Base-by-base conservation (phyloP, 345 rosid species). In the Eucalyptus marginata region DNA sequence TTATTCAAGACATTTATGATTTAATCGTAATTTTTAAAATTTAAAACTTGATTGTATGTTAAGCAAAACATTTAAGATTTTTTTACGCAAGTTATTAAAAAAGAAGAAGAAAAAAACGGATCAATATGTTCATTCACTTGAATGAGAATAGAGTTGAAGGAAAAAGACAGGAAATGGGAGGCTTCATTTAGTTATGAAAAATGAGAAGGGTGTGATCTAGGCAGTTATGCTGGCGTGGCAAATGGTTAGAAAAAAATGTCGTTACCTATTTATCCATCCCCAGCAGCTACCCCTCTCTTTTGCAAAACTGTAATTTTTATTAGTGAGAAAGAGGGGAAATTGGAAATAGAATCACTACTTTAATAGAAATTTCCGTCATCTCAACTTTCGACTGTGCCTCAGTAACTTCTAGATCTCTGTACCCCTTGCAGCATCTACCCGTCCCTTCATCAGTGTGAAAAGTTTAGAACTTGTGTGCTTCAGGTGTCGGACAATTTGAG, bases 81-180 rank as follows among this genome's bases (percentile, higher is more conserved):
- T 58, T 8, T 56, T 56, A 9, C 10, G 13, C 29, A 20, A 24
- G 68, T 29, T 62, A 17, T 9, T 62, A 13, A 13, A 29, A 13
- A 29, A 29, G 0, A 27, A 62, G 6, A 12, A 62, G 1, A 62
- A 62, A 29, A 59, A 0, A 59, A 13, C 0, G 0, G 0, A 62
- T 29, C 71, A 13, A 29, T 1, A 5, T 58, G 64, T 58, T 58
- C 7, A 58, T 58, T 58, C 2, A 6, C 0, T 10, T 58, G 13
- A 24, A 58, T 58, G 29, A 58, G 4, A 29, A 29, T 33, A 29
- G 71, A 62, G 33, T 62, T 29, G 16, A 13, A 29, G 17, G 18
- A 29, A 62, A 36, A 62, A 2, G 0, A 54, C 20, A 20, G 11
- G 59, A 54, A 20, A 20, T 54, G 25, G 25, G 59, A 56, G 0